These are phyloP conservation scores for Colletotrichum spaethianum DNA, from an alignment of 2,329 filamentous ascomycete species.

Conservation along the genomic window DNA sequence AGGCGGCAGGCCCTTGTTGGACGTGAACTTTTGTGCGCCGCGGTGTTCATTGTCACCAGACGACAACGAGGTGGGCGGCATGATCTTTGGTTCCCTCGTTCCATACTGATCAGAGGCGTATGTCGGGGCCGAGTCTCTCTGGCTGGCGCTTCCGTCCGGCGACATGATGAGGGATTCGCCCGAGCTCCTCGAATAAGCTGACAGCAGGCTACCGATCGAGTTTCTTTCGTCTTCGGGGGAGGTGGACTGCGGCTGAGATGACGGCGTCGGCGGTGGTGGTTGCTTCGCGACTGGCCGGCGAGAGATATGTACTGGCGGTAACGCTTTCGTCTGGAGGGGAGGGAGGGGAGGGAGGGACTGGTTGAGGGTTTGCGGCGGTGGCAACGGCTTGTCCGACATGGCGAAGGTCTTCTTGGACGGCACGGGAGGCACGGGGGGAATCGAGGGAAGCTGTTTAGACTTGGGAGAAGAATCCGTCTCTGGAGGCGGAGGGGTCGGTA, in stretches of 20 bases:
- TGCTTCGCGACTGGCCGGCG: slow-evolving; percentile 37
- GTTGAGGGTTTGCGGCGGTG: slow-evolving; percentile 45
- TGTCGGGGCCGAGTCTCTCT: slow-evolving; percentile 45
- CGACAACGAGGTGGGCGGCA: slow-evolving; percentile 21
- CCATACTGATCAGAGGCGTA: slow-evolving; percentile 35
- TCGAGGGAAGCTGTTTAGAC: slow-evolving; percentile 41
- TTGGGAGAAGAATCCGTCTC: slow-evolving; percentile 25
- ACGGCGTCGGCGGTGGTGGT: background rate
- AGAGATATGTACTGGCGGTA: slow-evolving; percentile 28
- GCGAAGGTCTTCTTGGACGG: slow-evolving; percentile 6
- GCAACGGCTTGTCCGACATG: slow-evolving; percentile 43
- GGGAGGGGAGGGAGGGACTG: slow-evolving; percentile 49
- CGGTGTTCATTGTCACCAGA: slow-evolving; percentile 29
- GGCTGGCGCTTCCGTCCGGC: slow-evolving; percentile 54
- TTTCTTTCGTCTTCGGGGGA: slow-evolving; percentile 55
- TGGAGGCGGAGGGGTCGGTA: slow-evolving; percentile 63
- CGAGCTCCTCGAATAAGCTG: slow-evolving; percentile 66
- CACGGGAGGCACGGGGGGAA: slow-evolving; percentile 38
- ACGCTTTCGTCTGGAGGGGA: slow-evolving; percentile 44
- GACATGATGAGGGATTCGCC: slow-evolving; percentile 60
- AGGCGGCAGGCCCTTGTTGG: slow-evolving; percentile 38
- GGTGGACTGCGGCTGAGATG: background rate
- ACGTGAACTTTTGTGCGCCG: slow-evolving; percentile 31
- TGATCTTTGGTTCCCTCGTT: slow-evolving; percentile 21
- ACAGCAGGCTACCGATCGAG: slow-evolving; percentile 69